Conservation (phyloP, 1,284 basidiomycete species). For the Moesziomyces sp. region DNA sequence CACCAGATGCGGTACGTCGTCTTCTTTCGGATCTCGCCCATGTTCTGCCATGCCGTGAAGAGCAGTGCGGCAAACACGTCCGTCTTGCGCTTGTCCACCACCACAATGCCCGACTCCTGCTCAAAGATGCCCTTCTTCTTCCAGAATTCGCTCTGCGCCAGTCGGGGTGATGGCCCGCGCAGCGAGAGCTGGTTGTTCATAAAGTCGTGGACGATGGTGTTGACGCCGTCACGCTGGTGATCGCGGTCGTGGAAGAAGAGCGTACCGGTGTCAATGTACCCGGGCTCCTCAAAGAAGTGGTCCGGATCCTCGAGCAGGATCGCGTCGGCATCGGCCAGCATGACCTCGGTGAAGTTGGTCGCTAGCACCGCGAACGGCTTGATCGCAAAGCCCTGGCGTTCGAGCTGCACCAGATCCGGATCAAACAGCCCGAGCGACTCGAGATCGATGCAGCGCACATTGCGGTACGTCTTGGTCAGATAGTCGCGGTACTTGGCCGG, state of each 20-base stretch:
- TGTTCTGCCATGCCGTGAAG: conserved; percentile 53
- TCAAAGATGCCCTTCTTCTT: conserved; percentile 49
- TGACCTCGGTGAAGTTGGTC: conserved; percentile 54
- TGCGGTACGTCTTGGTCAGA: conserved; percentile 33
- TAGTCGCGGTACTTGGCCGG: conserved; percentile 44
- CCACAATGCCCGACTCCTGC: conserved; percentile 51
- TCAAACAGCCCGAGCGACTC: conserved; percentile 44
- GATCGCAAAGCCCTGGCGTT: conserved; percentile 49
- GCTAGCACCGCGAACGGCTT: conserved; percentile 50
- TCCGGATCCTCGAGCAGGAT: conserved; percentile 44
- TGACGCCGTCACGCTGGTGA: conserved; percentile 37
- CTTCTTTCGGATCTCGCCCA: conserved; percentile 48
- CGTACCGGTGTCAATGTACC: conserved; percentile 50
- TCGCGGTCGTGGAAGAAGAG: conserved; percentile 55
- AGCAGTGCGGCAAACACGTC: conserved; percentile 46
- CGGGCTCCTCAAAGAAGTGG: conserved; percentile 43
- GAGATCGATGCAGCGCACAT: conserved; percentile 45
- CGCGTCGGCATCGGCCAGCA: conserved; percentile 49
- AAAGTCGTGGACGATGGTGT: conserved; percentile 41
- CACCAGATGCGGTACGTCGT: conserved; percentile 47
- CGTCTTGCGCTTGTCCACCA: conserved; percentile 46
- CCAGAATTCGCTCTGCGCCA: conserved; percentile 45
- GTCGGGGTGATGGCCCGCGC: conserved; percentile 34
- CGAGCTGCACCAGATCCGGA: conserved; percentile 38
- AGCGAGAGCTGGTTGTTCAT: conserved; percentile 42